Percentiles rank a stretch among this genome's conserved stretches.
Evolutionary conservation across 2,329 filamentous ascomycete species (phyloP).

Genomic region (Colletotrichum cuscutae): DNA sequence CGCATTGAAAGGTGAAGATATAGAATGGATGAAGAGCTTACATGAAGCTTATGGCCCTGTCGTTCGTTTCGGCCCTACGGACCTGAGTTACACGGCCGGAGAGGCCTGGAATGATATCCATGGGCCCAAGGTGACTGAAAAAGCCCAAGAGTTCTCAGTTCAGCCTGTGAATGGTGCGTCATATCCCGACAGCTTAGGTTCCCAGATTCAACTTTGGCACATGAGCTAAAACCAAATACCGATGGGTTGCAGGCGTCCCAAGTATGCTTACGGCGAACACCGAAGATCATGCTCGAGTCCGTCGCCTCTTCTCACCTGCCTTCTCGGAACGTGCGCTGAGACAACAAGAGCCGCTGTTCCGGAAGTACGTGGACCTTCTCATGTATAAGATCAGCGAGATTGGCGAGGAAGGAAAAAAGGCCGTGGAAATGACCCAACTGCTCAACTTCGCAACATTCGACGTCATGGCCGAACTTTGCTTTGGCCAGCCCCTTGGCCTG

Average conservation of each 20-base stretch:
- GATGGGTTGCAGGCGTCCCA: constrained; percentile 10
- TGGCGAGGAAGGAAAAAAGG: constrained; percentile 6
- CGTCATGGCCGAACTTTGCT: constrained; percentile 38
- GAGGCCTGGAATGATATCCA: constrained; percentile 39
- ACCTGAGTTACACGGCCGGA: constrained; percentile 38
- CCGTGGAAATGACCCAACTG: constrained; percentile 37
- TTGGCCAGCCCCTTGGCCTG: constrained; percentile 36
- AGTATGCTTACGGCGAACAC: constrained; percentile 36
- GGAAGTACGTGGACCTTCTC: constrained; percentile 49
- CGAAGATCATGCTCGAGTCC: constrained; percentile 36
- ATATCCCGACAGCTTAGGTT: too few species aligned
- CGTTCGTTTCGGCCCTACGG: constrained; percentile 36
- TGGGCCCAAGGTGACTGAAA: constrained; percentile 30
- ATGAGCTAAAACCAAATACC: background rate
- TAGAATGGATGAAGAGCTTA: constrained; percentile 37
- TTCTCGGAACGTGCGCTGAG: constrained; percentile 38
- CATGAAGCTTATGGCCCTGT: constrained; percentile 38
- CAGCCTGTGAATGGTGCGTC: constrained; percentile 36
- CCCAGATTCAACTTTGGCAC: background rate
- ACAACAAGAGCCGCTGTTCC: constrained; percentile 41
- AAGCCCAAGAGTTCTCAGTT: constrained; percentile 34
- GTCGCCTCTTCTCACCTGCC: constrained; percentile 37
- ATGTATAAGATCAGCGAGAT: constrained; percentile 48
- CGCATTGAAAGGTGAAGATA: constrained; percentile 35
- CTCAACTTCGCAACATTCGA: constrained; percentile 39